Evolutionary conservation across 129 eudicot species (phyloP).

Genomic region (Tagetes erecta): DNA sequence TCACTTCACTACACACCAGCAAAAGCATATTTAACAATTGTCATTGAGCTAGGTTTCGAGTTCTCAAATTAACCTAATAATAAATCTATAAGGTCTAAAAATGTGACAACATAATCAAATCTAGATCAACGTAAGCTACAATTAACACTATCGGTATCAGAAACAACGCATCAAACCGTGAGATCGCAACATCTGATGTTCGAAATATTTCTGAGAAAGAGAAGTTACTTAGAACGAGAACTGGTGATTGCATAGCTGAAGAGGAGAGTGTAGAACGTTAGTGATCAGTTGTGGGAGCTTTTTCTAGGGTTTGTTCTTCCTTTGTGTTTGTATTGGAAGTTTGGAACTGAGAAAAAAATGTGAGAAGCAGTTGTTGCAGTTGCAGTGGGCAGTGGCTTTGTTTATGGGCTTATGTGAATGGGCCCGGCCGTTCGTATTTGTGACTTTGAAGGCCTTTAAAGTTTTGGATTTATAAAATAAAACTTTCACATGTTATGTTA

Average conservation of each 20-base stretch:
- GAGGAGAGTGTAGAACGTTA: constrained; percentile 3
- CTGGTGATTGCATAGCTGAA: constrained; percentile 61
- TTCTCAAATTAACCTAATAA: constrained; percentile 7
- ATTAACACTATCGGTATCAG: background rate
- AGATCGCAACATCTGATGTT: constrained; percentile 25
- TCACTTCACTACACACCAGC: background rate
- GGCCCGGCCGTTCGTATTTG: too few relatives aligned
- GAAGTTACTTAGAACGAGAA: constrained; percentile 72
- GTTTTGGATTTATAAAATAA: too few relatives aligned
- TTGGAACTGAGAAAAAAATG: constrained; percentile 12
- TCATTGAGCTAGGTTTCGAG: background rate
- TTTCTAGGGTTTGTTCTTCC: constrained; percentile 32
- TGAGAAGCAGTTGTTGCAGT: constrained; percentile 10
- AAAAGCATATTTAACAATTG: background rate
- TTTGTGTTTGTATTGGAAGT: background rate
- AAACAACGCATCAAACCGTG: background rate
- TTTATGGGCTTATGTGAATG: background rate
- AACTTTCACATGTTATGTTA: too few relatives aligned
- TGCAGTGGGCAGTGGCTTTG: background rate
- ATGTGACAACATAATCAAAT: background rate
- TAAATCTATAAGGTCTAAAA: background rate
- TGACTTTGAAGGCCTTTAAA: too few relatives aligned
- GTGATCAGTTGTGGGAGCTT: constrained; percentile 29
- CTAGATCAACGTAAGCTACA: constrained; percentile 24
- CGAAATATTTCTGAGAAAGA: background rate